Evolutionary conservation across 331 rosid species (phyloP), one percentile per base, ranked within the genome.

Genomic region (Pyrus hybrid): DNA sequence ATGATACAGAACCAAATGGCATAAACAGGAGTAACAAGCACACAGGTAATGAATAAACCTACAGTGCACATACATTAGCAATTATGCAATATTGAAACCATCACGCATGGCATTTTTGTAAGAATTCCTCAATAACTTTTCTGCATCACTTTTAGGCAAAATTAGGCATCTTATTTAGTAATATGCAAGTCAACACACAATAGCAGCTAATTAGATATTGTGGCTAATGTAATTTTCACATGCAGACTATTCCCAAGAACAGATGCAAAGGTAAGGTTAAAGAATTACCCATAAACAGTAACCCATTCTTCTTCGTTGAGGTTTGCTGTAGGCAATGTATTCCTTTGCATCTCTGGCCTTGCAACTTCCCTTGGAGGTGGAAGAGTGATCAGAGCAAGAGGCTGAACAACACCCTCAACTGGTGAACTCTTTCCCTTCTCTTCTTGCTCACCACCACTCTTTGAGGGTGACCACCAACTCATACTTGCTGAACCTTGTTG

Each of bases 301-400:
- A 95, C 88, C 99, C 99, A 95, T 85, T 95, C 99, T 77, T 90
- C 98, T 80, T 91, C 97, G 4, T 90, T 85, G 81, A 86, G 86
- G 81, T 85, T 87, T 64, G 90, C 91, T 6, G 90, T 81, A 35
- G 96, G 90, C 73, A 89, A 77, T 63, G 89, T 83, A 83, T 80
- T 92, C 78, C 93, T 89, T 67, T 88, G 95, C 80, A 87, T 83
- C 82, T 90, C 96, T 1, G 98, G 97, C 87, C 93, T 88, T 64
- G 96, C 98, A 82, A 92, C 93, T 82, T 92, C 96, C 80, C 92
- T 85, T 3, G 88, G 96, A 69, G 93, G 91, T 41, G 97, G 98
- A 72, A 95, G 92, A 58, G 93, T 92, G 69, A 92, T 88, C 84
- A 95, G 80, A 73, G 97, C 97, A 61, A 92, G 92, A 81, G 90